phyloP scores from a whole-genome alignment of 2,329 filamentous ascomycete genomes.

The Calycina herbarum region DNA sequence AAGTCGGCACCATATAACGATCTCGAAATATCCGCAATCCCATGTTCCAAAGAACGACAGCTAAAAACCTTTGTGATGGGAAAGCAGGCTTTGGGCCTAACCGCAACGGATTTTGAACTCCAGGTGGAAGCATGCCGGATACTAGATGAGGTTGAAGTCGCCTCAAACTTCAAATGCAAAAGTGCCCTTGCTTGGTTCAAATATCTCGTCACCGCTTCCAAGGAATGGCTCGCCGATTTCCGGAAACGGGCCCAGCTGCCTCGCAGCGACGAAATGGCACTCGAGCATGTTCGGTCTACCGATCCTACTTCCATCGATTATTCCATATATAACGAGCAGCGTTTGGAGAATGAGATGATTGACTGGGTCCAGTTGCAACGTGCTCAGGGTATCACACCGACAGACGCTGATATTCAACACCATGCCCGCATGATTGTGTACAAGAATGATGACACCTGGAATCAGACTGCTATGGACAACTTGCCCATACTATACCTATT shows the following conservation, averaged over 20 bases:
- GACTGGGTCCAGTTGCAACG: conserved; percentile 51
- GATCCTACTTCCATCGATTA: conserved; percentile 58
- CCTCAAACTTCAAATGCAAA: conserved; percentile 30
- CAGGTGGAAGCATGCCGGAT: conserved; percentile 60
- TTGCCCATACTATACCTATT: conserved; percentile 54
- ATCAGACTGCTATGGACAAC: conserved; percentile 62
- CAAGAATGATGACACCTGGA: conserved; percentile 62
- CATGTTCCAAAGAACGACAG: conserved; percentile 29
- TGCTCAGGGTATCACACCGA: conserved; percentile 48
- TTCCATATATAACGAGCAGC: conserved; percentile 56
- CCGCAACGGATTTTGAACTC: conserved; percentile 59
- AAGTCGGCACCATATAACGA: conserved; percentile 11
- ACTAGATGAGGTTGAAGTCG: conserved; percentile 55
- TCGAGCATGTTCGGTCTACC: conserved; percentile 49
- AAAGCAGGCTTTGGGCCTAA: conserved; percentile 50
- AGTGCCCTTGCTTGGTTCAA: conserved; percentile 54
- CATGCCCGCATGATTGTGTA: conserved; percentile 63
- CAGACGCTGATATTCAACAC: conserved; percentile 55
- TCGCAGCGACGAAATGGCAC: conserved; percentile 54
- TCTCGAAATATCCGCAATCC: conserved; percentile 20
- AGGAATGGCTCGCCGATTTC: conserved; percentile 57
- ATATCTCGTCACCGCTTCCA: conserved; percentile 50
- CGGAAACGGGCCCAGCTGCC: conserved; percentile 57
- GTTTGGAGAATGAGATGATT: conserved; percentile 55
- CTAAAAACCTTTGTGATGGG: conserved; percentile 30